Evolutionary conservation across 768 basidiomycete genomes (phyloP).

Genomic region (Boletus pseudopeckii): DNA sequence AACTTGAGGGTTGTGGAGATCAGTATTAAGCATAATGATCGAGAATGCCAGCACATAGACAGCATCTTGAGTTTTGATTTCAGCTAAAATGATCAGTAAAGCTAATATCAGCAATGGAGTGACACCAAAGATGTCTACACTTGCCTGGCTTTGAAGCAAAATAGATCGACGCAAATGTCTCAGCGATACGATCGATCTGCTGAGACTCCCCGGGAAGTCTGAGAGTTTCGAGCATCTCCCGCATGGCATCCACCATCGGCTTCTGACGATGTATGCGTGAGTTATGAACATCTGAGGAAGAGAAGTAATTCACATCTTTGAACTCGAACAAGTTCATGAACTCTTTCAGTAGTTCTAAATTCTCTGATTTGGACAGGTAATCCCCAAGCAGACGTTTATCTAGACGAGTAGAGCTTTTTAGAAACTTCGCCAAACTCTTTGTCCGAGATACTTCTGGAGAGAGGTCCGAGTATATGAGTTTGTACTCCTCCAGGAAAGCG

Average conservation of each 20-base stretch:
- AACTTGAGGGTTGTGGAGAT: slow-evolving; percentile 92
- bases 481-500: slow-evolving; percentile 88
- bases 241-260: slow-evolving; percentile 92
- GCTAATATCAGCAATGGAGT: background rate
- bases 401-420: slow-evolving; percentile 78
- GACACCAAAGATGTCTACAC: background rate
- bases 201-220: slow-evolving; percentile 93
- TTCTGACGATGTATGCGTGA: slow-evolving; percentile 50
- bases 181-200: slow-evolving; percentile 90
- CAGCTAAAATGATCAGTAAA: slow-evolving; percentile 45
- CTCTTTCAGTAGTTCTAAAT: slow-evolving; percentile 77
- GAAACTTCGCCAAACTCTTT: slow-evolving; percentile 75
- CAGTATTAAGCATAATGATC: slow-evolving; percentile 97
- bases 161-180: slow-evolving; percentile 89
- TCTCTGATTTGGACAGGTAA: slow-evolving; percentile 86
- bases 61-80: slow-evolving; percentile 88
- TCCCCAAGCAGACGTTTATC: slow-evolving; percentile 95
- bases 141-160: slow-evolving; percentile 80
- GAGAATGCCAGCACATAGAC: slow-evolving; percentile 94
- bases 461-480: slow-evolving; percentile 74
- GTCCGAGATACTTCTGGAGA: slow-evolving; percentile 53
- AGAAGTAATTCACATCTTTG: slow-evolving; percentile 57
- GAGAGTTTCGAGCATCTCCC: slow-evolving; percentile 90
- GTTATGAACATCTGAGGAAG: background rate
- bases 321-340: slow-evolving; percentile 92